Conservation (phyloP, 176 grass and related monocot genomes). For the Oropetium thomaeum region DNA sequence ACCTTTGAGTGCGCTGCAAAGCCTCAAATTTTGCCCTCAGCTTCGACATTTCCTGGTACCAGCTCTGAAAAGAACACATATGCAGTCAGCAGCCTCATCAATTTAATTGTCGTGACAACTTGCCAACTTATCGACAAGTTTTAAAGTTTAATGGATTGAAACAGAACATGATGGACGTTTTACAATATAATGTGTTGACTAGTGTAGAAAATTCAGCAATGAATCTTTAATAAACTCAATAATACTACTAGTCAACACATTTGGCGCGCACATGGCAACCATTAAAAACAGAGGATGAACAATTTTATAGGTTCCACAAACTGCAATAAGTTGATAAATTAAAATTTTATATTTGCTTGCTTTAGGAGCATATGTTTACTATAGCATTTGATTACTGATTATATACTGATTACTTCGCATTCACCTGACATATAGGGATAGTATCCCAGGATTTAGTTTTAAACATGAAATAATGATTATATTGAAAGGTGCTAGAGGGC, state of each 20-base stretch:
- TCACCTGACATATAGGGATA: no score
- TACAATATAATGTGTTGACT: background rate
- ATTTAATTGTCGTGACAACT: background rate
- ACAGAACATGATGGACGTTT: background rate
- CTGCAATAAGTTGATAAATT: background rate
- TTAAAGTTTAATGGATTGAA: background rate
- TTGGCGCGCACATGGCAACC: no score
- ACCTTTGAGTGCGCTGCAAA: slow-evolving; percentile 93
- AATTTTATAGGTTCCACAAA: background rate
- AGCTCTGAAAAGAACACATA: slow-evolving; percentile 48
- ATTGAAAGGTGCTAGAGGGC: no score
- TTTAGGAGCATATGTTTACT: background rate
- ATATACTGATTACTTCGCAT: no score
- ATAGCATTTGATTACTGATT: no score
- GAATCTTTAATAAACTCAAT: no score
- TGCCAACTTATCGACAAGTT: background rate
- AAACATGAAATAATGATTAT: no score
- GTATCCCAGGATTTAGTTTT: no score
- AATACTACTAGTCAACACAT: no score
- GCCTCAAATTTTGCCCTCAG: slow-evolving; percentile 82
- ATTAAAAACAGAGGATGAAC: no score
- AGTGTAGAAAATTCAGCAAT: background rate
- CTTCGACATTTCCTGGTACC: slow-evolving; percentile 95
- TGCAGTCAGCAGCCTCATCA: background rate
- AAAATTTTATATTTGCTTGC: background rate